Conservation (phyloP, 129 eudicot genomes). For the Flaveria linearis region DNA sequence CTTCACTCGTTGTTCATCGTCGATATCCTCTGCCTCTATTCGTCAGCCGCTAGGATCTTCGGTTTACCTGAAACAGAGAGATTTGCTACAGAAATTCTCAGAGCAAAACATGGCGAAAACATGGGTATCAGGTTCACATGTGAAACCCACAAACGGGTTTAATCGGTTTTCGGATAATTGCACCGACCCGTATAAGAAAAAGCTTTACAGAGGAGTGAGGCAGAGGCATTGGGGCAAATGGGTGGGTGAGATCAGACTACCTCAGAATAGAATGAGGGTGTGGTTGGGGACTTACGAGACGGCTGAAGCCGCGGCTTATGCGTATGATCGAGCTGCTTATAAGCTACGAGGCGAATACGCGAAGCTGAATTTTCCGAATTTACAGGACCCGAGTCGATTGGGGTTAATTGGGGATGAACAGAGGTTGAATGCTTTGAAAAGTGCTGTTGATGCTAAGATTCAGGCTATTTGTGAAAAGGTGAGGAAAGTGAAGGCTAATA, state of each 20-base stretch:
- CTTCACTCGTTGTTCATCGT: constrained; percentile 55
- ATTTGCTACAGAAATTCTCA: constrained; percentile 60
- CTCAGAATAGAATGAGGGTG: constrained; percentile 89
- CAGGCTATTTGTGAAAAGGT: constrained; percentile 81
- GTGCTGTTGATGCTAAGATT: constrained; percentile 82
- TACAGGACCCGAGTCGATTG: constrained; percentile 57
- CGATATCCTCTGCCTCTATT: constrained; percentile 25
- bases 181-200: constrained; percentile 43
- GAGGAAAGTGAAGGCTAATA: constrained; percentile 52
- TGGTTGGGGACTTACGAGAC: constrained; percentile 96
- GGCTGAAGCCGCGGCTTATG: constrained; percentile 94
- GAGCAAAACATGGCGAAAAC: constrained; percentile 42
- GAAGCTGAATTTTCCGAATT: constrained; percentile 73
- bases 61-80: constrained; percentile 73
- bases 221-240: constrained; percentile 99
- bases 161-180: constrained; percentile 30
- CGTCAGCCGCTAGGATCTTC: constrained; percentile 70
- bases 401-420: constrained; percentile 63
- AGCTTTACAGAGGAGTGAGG: constrained; percentile 94
- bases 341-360: constrained; percentile 97
- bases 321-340: constrained; percentile 94
- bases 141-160: constrained; percentile 8
- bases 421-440: constrained; percentile 53
- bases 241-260: constrained; percentile 96
- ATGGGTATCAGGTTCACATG: background rate